Evolutionary conservation across 495 filamentous ascomycete species (phyloP), one percentile per base, ranked within the genome.

Genomic region (Aspergillus bridgeri): DNA sequence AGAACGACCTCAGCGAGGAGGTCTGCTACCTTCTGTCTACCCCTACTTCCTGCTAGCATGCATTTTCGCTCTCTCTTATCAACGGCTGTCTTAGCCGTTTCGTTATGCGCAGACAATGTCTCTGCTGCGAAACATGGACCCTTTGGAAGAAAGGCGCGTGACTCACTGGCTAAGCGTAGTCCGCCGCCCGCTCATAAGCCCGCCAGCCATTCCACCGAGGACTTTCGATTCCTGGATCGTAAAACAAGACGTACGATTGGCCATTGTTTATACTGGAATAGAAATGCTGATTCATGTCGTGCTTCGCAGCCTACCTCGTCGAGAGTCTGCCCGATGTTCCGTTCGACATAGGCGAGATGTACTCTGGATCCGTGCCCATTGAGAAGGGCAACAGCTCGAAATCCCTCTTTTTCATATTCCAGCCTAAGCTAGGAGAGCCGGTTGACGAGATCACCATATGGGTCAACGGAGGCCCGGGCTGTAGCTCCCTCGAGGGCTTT

Each of bases 151-250:
- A 91, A 90, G 68, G 88, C 89, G 65, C 91, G 88, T 60, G 91
- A 90, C 69, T 88, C 91, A 60, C 80, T 91, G 55, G 89, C 88
- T 64, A 93, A 96, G 79, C 86, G 87, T 56, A 81, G 79, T 60
- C 86, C 88, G 60, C 82, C 90, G 59, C 73, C 83, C 53, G 23
- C 56, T 8, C 56, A 62, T 23, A 27, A 52, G 18, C 57, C 65
- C 33, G 54, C 61, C 7, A 38, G 38, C 0, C 60, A 55, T 15
- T 53, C 65, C 1, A 55, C 63, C 3, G 58, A 69, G 6, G 65
- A 65, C 3, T 79, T 68, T 48, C 73, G 75, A 9, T 80, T 74
- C 51, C 54, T 75, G 45, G 74, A 38, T 48, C 53, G 67, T 18
- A 60, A 74, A 47, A 77, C 75, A 1, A 61, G 69, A 59, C 55